These are phyloP conservation scores for Dendrobium chrysotoxum DNA, from an alignment of 106 monocot genomes.

Conservation along the genomic window DNA sequence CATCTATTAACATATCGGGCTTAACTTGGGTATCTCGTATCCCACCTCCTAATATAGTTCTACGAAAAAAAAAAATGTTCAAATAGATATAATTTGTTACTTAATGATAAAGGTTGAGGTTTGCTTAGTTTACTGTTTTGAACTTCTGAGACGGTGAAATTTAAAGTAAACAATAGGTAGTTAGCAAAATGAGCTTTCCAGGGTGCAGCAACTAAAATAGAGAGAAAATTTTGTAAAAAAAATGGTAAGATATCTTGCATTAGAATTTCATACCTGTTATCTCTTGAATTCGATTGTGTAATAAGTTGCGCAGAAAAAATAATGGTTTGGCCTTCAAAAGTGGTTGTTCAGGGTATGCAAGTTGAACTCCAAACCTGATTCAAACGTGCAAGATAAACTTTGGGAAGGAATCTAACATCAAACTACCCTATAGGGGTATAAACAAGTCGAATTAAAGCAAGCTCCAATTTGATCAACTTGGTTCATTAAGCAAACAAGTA, in stretches of 20 bases:
- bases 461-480: too few species aligned
- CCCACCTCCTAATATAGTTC: too few species aligned
- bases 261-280: constrained; percentile 45
- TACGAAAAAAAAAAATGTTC: too few species aligned
- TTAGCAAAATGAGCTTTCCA: neutral
- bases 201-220: neutral
- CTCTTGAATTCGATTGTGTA: constrained; percentile 50
- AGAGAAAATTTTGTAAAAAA: neutral
- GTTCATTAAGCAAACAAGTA: too few species aligned
- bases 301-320: constrained; percentile 66
- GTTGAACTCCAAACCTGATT: constrained; percentile 54
- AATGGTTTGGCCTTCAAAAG: constrained; percentile 85
- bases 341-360: constrained; percentile 66
- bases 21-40: too few species aligned
- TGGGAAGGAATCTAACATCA: neutral
- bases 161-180: too few species aligned
- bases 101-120: too few species aligned
- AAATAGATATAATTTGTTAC: too few species aligned
- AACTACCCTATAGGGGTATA: neutral
- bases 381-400: constrained; percentile 1
- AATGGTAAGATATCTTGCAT: neutral
- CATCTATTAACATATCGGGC: too few species aligned
- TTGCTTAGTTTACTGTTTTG: too few species aligned
- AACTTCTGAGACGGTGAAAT: too few species aligned
- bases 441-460: neutral